phyloP scores from a whole-genome alignment of 257 asterid genomes.

The Ilex aquifolium region DNA sequence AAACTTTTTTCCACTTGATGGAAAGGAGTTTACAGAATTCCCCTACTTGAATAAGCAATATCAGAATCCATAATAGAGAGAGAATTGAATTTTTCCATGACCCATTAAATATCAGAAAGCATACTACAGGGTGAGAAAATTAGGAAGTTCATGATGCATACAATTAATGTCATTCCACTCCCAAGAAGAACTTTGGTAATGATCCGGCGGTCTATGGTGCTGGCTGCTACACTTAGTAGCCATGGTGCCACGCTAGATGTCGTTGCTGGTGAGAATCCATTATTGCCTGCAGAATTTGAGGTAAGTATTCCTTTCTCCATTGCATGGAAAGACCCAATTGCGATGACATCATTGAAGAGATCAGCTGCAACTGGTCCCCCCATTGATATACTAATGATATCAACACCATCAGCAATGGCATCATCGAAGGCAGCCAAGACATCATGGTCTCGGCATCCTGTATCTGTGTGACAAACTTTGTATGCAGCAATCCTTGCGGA shows the following conservation, averaged over 20 bases:
- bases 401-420: conserved; percentile 22
- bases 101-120: too few species aligned
- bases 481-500: conserved; percentile 37
- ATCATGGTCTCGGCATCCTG: conserved; percentile 15
- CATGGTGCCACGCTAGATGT: conserved; percentile 4
- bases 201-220: neutral
- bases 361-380: neutral
- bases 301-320: conserved; percentile 5
- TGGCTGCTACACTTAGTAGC: conserved; percentile 6
- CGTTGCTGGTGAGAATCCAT: neutral
- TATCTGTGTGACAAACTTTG: conserved; percentile 12
- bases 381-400: neutral
- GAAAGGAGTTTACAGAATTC: neutral
- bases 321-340: conserved; percentile 6
- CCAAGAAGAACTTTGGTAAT: conserved; percentile 1
- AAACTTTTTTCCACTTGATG: neutral
- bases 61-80: too few species aligned
- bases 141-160: neutral
- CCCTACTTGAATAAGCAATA: neutral
- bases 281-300: conserved; percentile 1
- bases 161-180: neutral
- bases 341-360: neutral
- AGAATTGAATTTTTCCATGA: too few species aligned
- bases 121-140: too few species aligned
- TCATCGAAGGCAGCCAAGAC: conserved; percentile 28